These are phyloP conservation scores for Emergomyces orientalis DNA, from an alignment of 2,329 filamentous ascomycete species.

Conservation along the genomic window DNA sequence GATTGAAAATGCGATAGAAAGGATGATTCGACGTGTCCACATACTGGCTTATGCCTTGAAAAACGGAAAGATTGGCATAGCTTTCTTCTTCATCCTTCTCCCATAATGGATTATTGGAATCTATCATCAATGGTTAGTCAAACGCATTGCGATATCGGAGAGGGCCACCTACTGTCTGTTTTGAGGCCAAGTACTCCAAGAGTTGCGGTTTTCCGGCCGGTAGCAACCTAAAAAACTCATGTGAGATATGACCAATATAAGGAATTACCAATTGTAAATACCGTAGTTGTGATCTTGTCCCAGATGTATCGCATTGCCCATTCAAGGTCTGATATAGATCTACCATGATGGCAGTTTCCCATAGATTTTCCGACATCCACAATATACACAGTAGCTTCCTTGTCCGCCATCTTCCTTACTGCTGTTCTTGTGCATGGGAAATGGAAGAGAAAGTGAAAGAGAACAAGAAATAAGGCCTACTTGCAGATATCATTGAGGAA, in stretches of 20 bases:
- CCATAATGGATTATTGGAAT: conserved; percentile 56
- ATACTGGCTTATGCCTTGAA: conserved; percentile 56
- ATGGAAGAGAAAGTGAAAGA: conserved; percentile 4
- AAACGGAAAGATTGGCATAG: conserved; percentile 72
- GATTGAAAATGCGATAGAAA: conserved; percentile 34
- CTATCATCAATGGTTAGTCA: conserved; percentile 25
- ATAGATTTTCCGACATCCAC: conserved; percentile 83
- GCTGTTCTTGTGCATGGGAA: neutral
- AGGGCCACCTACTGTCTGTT: conserved; percentile 50
- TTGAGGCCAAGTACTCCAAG: conserved; percentile 75
- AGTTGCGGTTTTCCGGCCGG: conserved; percentile 63
- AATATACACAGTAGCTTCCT: conserved; percentile 88
- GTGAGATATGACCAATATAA: neutral
- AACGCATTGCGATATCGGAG: neutral
- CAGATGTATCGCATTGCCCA: conserved; percentile 88
- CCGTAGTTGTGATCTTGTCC: conserved; percentile 77
- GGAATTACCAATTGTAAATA: conserved; percentile 26
- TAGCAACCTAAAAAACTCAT: conserved; percentile 40
- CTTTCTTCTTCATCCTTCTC: conserved; percentile 49
- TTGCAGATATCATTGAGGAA: neutral
- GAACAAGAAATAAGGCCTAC: neutral
- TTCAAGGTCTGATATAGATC: conserved; percentile 71
- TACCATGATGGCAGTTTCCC: conserved; percentile 60
- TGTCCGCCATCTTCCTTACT: conserved; percentile 62
- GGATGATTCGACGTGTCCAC: conserved; percentile 24